Evolutionary conservation across 2,329 filamentous ascomycete genomes (phyloP), one percentile per base, ranked within the genome.

Genomic region (Colletotrichum gloeosporioides): DNA sequence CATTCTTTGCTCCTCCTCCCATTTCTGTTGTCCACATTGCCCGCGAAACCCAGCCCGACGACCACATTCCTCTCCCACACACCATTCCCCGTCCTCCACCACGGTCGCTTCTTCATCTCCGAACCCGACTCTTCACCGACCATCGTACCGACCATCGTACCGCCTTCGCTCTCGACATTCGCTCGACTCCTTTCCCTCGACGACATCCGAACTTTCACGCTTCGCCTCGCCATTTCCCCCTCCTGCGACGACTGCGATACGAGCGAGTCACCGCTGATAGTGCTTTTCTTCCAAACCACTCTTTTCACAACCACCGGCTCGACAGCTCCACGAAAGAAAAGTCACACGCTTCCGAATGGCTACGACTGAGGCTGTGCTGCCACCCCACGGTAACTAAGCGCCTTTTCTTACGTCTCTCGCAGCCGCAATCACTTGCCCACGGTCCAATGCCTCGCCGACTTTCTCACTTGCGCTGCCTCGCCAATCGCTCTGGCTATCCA

Each of bases 321-420:
- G 44, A 53, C 44, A 53, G 15, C 16, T 55, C 15, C 27, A 53
- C 31, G 32, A 18, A 39, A 59, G 32, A 55, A 36, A 69, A 73
- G 57, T 13, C 44, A 4, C n/a, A 13, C 44, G 39, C 65, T 68
- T 69, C 69, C 78, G 71, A 73, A 80, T 80, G 79, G 79, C 79
- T 69, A 79, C 79, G 66, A 77, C 76, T 15, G 78, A 80, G 64
- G 65, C 77, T 63, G 65, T 69, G 53, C 64, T 77, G 44, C 78
- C 75, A 70, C 75, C 79, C 70, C 79, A 79, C 49, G 79, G 79
- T 80, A 78, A 77, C 18, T 62, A 36, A 34, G 55, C 68, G 2
- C 49, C 27, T 44, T 72, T 57, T 25, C n/a, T 15, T 25, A 25
- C 15, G 5, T 32, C 32, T 36, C n/a, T 36, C 31, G 44, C 32